These are phyloP conservation scores for Fusarium kyushuense DNA, from an alignment of 2,329 filamentous ascomycete genomes.

Conservation along the genomic window DNA sequence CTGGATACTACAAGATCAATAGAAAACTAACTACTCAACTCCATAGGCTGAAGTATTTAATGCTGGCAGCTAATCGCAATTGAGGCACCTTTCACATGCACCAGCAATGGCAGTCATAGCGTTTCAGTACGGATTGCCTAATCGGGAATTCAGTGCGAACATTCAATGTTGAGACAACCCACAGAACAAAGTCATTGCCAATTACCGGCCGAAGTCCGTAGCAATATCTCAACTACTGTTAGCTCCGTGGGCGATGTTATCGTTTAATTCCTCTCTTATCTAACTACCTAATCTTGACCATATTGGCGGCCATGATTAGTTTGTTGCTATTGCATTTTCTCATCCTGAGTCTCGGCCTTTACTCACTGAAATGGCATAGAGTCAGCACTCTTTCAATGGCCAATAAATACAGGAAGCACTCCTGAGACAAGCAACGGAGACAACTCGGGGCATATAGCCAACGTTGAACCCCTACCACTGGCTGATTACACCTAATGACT, in stretches of 20 bases:
- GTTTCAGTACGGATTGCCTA: not conserved
- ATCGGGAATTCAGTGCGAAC: not conserved
- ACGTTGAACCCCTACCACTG: too few relatives aligned
- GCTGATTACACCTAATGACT: too few relatives aligned
- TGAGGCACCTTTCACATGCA: not conserved
- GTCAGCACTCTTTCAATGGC: too few relatives aligned
- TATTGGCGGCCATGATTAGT: too few relatives aligned
- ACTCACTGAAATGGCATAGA: too few relatives aligned
- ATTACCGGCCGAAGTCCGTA: not conserved
- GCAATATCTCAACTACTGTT: accelerated
- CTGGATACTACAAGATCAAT: not conserved
- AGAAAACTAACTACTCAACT: not conserved
- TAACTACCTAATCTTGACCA: not conserved
- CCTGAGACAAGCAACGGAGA: too few relatives aligned
- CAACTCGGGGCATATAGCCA: too few relatives aligned
- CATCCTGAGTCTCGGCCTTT: too few relatives aligned
- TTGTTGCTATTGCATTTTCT: too few relatives aligned
- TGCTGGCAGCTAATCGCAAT: not conserved
- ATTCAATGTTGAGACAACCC: not conserved
- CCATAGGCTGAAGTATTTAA: not conserved
- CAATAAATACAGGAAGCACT: too few relatives aligned
- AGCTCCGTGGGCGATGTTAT: not conserved
- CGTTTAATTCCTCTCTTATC: not conserved
- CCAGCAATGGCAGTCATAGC: not conserved
- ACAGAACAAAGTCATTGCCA: not conserved